Conservation (phyloP, 2,329 filamentous ascomycete species). For the Phaeosphaeriaceae sp. region DNA sequence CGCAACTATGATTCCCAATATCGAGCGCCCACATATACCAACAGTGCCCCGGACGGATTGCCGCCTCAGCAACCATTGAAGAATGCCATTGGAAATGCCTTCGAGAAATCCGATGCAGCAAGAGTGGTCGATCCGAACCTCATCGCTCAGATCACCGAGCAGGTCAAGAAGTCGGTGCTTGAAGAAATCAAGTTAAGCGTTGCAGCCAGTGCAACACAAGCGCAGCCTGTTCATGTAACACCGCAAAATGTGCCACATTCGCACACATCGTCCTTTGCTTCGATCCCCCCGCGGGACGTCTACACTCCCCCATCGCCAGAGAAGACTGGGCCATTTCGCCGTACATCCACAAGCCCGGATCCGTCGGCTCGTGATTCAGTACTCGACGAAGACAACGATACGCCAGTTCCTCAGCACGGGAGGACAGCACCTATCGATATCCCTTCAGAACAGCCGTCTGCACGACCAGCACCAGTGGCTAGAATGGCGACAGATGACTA, state of each 20-base stretch:
- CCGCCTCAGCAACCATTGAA: slow-evolving; percentile 57
- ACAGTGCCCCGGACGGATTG: slow-evolving; percentile 37
- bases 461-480: slow-evolving; percentile 33
- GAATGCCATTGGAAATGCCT: slow-evolving; percentile 64
- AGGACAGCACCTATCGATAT: slow-evolving; percentile 34
- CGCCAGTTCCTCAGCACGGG: slow-evolving; percentile 34
- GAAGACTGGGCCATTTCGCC: slow-evolving; percentile 38
- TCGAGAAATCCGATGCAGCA: slow-evolving; percentile 57
- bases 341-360: slow-evolving; percentile 48
- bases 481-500: slow-evolving; percentile 46
- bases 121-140: slow-evolving; percentile 64
- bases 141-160: slow-evolving; percentile 67
- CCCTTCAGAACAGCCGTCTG: slow-evolving; percentile 26
- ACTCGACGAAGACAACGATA: slow-evolving; percentile 39
- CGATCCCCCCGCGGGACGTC: slow-evolving; percentile 55
- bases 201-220: slow-evolving; percentile 33
- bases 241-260: slow-evolving; percentile 49
- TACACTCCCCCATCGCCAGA: slow-evolving; percentile 64
- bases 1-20: slow-evolving; percentile 34
- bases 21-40: slow-evolving; percentile 41
- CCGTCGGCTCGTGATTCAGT: slow-evolving; percentile 36
- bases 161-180: slow-evolving; percentile 56
- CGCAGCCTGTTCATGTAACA: slow-evolving; percentile 41
- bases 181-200: slow-evolving; percentile 56
- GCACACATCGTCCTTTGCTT: slow-evolving; percentile 54